These are phyloP conservation scores for Kalanchoe fedtschenkoi DNA, from an alignment of 164 flowering plant species.

Conservation along the genomic window DNA sequence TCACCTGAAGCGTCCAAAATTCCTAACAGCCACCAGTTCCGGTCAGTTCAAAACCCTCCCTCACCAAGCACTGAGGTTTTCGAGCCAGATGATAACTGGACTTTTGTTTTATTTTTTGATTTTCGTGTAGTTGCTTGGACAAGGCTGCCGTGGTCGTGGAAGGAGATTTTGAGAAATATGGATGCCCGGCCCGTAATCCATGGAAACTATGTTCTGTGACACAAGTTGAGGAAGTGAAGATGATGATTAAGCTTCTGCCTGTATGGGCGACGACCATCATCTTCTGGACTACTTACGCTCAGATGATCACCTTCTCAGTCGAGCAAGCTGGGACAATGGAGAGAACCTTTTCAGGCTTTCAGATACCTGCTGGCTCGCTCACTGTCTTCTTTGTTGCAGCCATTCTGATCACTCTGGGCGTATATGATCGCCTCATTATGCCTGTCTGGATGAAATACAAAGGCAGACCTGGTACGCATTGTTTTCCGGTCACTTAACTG, in stretches of 20 bases:
- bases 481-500: too few relatives aligned
- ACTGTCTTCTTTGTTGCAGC: slow-evolving; percentile 83
- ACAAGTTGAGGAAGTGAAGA: slow-evolving; percentile 67
- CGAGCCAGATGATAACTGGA: too few relatives aligned
- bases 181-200: slow-evolving; percentile 31
- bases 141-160: slow-evolving; percentile 54
- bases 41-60: slow-evolving; percentile 17
- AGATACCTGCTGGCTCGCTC: slow-evolving; percentile 87
- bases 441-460: slow-evolving; percentile 72
- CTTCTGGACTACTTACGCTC: slow-evolving; percentile 83
- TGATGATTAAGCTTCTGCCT: slow-evolving; percentile 51
- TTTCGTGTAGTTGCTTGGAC: slow-evolving; percentile 40
- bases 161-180: slow-evolving; percentile 30
- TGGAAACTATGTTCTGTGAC: slow-evolving; percentile 73
- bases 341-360: slow-evolving; percentile 49
- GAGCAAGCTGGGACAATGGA: slow-evolving; percentile 79
- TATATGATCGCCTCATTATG: slow-evolving; percentile 66
- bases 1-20: slow-evolving; percentile 31
- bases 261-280: slow-evolving; percentile 81
- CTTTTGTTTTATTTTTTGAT: neutral
- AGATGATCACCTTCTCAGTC: slow-evolving; percentile 82
- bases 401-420: slow-evolving; percentile 49
- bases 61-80: neutral
- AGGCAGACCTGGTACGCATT: slow-evolving; percentile 59
- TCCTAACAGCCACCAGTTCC: slow-evolving; percentile 51